Evolutionary conservation across 2,329 filamentous ascomycete genomes (phyloP).

Genomic region (Colletotrichum sp.): DNA sequence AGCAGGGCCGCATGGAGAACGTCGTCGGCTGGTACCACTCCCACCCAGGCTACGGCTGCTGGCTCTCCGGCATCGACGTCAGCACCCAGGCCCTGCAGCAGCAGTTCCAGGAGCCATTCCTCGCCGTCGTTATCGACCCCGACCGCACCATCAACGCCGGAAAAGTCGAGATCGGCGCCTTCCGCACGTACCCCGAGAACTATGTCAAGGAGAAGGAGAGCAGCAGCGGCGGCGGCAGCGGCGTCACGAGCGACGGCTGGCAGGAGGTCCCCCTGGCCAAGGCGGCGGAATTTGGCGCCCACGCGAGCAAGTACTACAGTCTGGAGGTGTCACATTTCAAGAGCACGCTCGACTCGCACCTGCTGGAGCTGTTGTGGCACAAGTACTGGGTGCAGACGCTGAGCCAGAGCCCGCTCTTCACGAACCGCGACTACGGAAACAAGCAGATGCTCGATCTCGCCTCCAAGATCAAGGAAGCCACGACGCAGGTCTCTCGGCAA

Average conservation of each 20-base stretch:
- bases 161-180: conserved; percentile 97
- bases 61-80: conserved; percentile 96
- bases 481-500: conserved; percentile 37
- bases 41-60: conserved; percentile 97
- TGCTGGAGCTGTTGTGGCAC: conserved; percentile 93
- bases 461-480: conserved; percentile 77
- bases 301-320: conserved; percentile 88
- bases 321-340: conserved; percentile 95
- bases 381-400: conserved; percentile 99
- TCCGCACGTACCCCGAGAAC: conserved; percentile 84
- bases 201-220: conserved; percentile 58
- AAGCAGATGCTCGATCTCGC: conserved; percentile 91
- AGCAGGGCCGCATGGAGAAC: conserved; percentile 83
- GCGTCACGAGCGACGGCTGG: conserved; percentile 59
- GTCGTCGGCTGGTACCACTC: conserved; percentile 98
- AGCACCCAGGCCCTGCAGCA: conserved; percentile 87
- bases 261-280: conserved; percentile 89
- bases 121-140: conserved; percentile 92
- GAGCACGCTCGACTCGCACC: conserved; percentile 83
- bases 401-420: conserved; percentile 86
- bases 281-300: conserved; percentile 93
- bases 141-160: conserved; percentile 93
- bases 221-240: conserved; percentile 39
- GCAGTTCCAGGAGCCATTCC: conserved; percentile 84
- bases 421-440: conserved; percentile 90